Evolutionary conservation across 2,329 filamentous ascomycete genomes (phyloP).

Genomic region (Xylariaceae sp.): DNA sequence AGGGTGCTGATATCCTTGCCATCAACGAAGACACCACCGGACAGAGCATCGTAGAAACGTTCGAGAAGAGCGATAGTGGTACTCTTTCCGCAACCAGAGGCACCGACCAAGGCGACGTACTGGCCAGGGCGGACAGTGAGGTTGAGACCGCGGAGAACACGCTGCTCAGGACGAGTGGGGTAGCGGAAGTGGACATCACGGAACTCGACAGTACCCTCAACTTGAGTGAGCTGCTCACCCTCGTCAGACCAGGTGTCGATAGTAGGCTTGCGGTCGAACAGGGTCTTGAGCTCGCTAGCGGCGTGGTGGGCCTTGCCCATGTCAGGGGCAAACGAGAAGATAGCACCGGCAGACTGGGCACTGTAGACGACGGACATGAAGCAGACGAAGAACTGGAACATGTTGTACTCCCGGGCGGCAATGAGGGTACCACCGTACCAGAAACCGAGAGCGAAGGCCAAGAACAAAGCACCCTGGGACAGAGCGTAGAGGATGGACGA

Average conservation of each 20-base stretch:
- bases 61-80: slow-evolving; percentile 90
- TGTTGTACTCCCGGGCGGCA: slow-evolving; percentile 60
- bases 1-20: slow-evolving; percentile 73
- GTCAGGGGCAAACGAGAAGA: slow-evolving; percentile 85
- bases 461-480: slow-evolving; percentile 77
- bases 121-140: slow-evolving; percentile 69
- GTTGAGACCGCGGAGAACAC: slow-evolving; percentile 82
- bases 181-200: slow-evolving; percentile 92
- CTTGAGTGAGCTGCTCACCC: slow-evolving; percentile 55
- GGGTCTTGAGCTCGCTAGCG: slow-evolving; percentile 69
- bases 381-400: slow-evolving; percentile 89
- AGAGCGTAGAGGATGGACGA: slow-evolving; percentile 76
- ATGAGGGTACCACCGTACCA: slow-evolving; percentile 85
- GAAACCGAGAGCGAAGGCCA: slow-evolving; percentile 81
- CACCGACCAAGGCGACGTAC: slow-evolving; percentile 86
- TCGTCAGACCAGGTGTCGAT: slow-evolving; percentile 78
- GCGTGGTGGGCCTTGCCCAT: slow-evolving; percentile 91
- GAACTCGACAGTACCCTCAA: slow-evolving; percentile 82
- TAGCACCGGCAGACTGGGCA: slow-evolving; percentile 81
- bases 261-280: slow-evolving; percentile 75
- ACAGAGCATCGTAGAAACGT: slow-evolving; percentile 86
- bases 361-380: slow-evolving; percentile 87
- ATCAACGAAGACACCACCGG: slow-evolving; percentile 76
- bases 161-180: slow-evolving; percentile 82
- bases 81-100: slow-evolving; percentile 88